Evolutionary conservation across 1,284 basidiomycete genomes (phyloP).

Genomic region (Heterobasidion parviporum): DNA sequence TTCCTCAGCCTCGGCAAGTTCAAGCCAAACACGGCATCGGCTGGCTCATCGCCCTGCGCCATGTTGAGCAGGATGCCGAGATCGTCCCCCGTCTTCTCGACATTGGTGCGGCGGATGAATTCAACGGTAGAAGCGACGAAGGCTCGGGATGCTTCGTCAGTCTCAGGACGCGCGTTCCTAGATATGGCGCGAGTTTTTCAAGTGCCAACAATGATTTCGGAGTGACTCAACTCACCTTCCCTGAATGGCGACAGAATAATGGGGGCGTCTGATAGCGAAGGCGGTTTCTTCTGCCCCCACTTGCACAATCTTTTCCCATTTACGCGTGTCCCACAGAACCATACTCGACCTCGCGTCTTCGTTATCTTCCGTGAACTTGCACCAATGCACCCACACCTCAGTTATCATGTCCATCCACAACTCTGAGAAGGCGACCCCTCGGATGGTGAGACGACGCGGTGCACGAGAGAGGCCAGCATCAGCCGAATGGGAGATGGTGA

Average conservation of each 20-base stretch:
- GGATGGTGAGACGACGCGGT: constrained; percentile 13
- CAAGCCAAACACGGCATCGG: constrained; percentile 21
- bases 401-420: constrained; percentile 7
- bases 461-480: constrained; percentile 12
- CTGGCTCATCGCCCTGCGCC: constrained; percentile 12
- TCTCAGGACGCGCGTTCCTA: constrained; percentile 1
- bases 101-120: constrained; percentile 15
- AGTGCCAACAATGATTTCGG: not conserved
- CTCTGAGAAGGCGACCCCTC: constrained; percentile 15
- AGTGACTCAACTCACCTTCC: constrained; percentile 10
- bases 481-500: constrained; percentile 14
- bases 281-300: constrained; percentile 12
- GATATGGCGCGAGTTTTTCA: not conserved
- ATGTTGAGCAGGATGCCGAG: constrained; percentile 15
- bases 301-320: constrained; percentile 9
- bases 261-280: constrained; percentile 11
- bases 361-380: constrained; percentile 15
- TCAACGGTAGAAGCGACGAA: not conserved
- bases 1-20: constrained; percentile 20
- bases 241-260: constrained; percentile 16
- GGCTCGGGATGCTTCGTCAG: not conserved
- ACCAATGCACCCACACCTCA: constrained; percentile 15
- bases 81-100: constrained; percentile 11
- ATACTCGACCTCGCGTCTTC: constrained; percentile 13
- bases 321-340: constrained; percentile 16